Evolutionary conservation across 2,329 filamentous ascomycete genomes (phyloP), one percentile per base, ranked within the genome.

Genomic region (Alternaria sp.): DNA sequence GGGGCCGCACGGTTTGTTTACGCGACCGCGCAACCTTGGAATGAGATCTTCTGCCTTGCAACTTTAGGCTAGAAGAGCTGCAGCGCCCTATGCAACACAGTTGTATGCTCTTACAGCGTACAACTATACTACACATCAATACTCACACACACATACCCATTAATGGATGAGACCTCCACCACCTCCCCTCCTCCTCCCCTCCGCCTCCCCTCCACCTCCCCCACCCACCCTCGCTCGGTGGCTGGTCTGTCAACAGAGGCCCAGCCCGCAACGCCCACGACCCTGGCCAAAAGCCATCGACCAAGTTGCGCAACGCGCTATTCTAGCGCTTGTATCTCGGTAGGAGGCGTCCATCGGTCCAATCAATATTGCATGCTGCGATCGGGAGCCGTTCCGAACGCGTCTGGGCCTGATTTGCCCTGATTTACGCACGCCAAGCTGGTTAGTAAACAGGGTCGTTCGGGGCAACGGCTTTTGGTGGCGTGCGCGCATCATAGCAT

Each of bases 231-330:
- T 11, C n/a, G n/a, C n/a, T n/a, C n/a, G 66, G 69, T 72, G 73
- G 74, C 72, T 71, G 73, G 74, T 70, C 74, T 63, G 69, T 77
- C 75, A 78, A 79, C 74, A 79, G 66, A 71, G 74, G 65, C 67
- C 74, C 71, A 69, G 66, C 69, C 67, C 57, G 44, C 66, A 64
- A 41, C 4, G n/a, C 37, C 5, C 37, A 18, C 37, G 37, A 41
- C 37, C 37, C 30, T 14, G 30, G 6, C 30, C 30, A 1, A 33
- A 33, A 62, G 61, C 66, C 66, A 41, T 26, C 54, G 58, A 63
- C 62, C 18, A 23, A n/a, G 65, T 73, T 71, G 68, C 73, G 70
- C 70, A 71, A 70, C 55, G 44, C 57, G 55, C 58, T 57, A 67
- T 60, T 14, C 25, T 63, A 59, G 62, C 68, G 60, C 58, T 30